Conservation (phyloP, 1,284 basidiomycete species). For the Ustilago nuda region DNA sequence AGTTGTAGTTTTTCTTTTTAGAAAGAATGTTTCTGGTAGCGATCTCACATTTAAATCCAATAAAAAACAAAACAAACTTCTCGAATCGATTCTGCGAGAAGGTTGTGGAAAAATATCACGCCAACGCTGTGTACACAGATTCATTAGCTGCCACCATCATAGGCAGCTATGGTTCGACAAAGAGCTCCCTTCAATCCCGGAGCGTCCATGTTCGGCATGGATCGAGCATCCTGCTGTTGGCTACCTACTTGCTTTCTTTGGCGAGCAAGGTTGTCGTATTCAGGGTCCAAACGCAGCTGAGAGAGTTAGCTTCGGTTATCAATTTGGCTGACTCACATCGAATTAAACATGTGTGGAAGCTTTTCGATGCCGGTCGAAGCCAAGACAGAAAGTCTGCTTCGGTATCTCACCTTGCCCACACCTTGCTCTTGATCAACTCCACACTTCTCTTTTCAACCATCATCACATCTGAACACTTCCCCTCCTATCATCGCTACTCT, state of each 20-base stretch:
- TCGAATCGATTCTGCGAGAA: constrained; percentile 25
- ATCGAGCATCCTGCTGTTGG: no score
- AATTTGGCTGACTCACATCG: constrained; percentile 8
- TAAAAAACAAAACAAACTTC: not conserved
- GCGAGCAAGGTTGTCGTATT: no score
- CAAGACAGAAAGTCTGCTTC: not conserved
- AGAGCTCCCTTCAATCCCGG: no score
- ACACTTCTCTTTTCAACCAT: not conserved
- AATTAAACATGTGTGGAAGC: constrained; percentile 20
- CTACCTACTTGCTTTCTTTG: no score
- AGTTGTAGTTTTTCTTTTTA: not conserved
- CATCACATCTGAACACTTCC: not conserved
- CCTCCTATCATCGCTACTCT: not conserved
- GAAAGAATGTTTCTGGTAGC: not conserved
- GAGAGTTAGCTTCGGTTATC: constrained; percentile 25
- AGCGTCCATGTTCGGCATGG: no score
- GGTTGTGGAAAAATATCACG: constrained; percentile 23
- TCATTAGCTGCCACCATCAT: constrained; percentile 2
- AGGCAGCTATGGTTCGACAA: no score
- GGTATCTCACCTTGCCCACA: not conserved
- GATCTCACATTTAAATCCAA: constrained; percentile 34
- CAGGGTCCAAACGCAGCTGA: not conserved
- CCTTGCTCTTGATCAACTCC: not conserved
- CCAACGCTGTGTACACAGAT: not conserved
- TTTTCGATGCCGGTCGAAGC: not conserved